Evolutionary conservation across 2,329 filamentous ascomycete species (phyloP).

Genomic region (Colletotrichum sp.): DNA sequence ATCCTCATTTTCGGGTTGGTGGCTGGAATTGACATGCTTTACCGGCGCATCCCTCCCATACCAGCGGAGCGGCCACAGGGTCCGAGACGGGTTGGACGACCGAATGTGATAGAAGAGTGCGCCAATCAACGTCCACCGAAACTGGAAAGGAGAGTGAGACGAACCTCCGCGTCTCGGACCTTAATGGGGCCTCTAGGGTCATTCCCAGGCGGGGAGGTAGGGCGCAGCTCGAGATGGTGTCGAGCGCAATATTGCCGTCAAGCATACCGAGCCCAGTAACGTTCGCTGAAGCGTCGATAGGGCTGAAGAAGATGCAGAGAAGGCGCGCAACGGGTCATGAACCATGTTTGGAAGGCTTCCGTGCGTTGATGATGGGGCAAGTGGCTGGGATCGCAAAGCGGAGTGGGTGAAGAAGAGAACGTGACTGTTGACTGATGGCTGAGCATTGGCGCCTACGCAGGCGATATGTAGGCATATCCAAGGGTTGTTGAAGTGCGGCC

Average conservation of each 20-base stretch:
- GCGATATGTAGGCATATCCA: background rate
- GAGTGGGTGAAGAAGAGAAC: background rate
- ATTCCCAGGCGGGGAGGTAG: background rate
- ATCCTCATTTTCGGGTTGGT: background rate
- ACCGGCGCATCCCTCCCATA: background rate
- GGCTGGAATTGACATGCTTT: background rate
- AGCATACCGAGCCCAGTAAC: background rate
- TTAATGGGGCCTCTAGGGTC: background rate
- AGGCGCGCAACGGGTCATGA: background rate
- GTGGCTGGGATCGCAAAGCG: background rate
- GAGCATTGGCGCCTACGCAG: conserved; percentile 13
- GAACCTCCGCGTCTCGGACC: background rate
- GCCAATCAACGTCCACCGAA: background rate
- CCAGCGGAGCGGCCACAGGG: background rate
- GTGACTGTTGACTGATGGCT: conserved; percentile 1
- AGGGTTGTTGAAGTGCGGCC: background rate
- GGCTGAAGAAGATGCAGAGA: conserved; percentile 17
- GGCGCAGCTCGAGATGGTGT: background rate
- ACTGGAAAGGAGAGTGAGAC: background rate
- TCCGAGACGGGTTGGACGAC: background rate
- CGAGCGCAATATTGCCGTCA: background rate
- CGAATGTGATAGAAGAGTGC: background rate
- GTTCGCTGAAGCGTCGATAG: background rate
- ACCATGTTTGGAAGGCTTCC: background rate
- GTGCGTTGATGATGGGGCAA: background rate